These are phyloP conservation scores for Cercophora scortea DNA, from an alignment of 495 filamentous ascomycete species.

Conservation along the genomic window DNA sequence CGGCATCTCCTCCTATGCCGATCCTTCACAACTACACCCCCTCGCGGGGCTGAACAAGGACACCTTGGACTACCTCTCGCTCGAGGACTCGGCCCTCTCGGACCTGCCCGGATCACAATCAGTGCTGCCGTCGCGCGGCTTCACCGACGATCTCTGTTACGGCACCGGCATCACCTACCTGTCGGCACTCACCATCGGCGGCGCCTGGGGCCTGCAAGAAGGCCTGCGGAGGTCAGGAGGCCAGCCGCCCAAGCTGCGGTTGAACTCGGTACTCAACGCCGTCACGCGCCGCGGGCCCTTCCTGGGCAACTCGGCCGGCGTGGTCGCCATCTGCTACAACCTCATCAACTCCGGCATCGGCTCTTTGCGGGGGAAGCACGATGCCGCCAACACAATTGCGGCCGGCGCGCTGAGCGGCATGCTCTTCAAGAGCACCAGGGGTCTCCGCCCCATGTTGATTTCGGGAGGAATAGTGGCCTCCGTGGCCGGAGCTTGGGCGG, in stretches of 20 bases:
- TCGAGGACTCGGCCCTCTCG: slow-evolving; percentile 86
- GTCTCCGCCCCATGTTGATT: slow-evolving; percentile 84
- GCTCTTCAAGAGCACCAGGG: slow-evolving; percentile 92
- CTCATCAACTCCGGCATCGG: slow-evolving; percentile 88
- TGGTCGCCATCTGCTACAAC: slow-evolving; percentile 92
- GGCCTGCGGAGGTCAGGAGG: slow-evolving; percentile 65
- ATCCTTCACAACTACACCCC: slow-evolving; percentile 86
- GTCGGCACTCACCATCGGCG: slow-evolving; percentile 74
- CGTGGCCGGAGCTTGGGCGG: slow-evolving; percentile 80
- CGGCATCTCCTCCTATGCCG: slow-evolving; percentile 57
- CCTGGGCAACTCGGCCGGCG: slow-evolving; percentile 88
- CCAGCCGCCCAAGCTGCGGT: slow-evolving; percentile 78
- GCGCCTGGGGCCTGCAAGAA: slow-evolving; percentile 85
- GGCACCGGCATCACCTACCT: slow-evolving; percentile 93
- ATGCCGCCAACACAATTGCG: slow-evolving; percentile 75
- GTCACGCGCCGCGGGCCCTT: slow-evolving; percentile 92
- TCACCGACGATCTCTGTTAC: slow-evolving; percentile 97
- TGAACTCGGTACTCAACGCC: slow-evolving; percentile 90
- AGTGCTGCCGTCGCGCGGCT: slow-evolving; percentile 86
- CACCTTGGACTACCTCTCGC: slow-evolving; percentile 82
- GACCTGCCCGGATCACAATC: slow-evolving; percentile 80
- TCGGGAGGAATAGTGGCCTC: slow-evolving; percentile 79
- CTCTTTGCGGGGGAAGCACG: slow-evolving; percentile 79
- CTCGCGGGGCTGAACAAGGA: slow-evolving; percentile 88
- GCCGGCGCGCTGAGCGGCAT: slow-evolving; percentile 84